These are phyloP conservation scores for Articulospora tetracladia DNA, from an alignment of 495 filamentous ascomycete genomes.

Conservation along the genomic window DNA sequence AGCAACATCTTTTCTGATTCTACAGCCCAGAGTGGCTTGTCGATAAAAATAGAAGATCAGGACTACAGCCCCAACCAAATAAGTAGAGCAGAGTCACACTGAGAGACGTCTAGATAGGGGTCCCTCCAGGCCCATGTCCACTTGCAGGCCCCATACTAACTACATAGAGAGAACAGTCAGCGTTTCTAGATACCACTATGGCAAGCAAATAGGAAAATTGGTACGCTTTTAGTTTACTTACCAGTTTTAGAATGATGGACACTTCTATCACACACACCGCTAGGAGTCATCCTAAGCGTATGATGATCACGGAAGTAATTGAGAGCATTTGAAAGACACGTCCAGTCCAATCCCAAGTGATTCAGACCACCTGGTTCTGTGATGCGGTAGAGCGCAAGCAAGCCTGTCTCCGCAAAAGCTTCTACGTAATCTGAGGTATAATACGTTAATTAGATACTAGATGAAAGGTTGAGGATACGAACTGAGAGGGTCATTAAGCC, in stretches of 20 bases:
- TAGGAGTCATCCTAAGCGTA: not conserved
- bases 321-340: not conserved
- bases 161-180: too few relatives aligned
- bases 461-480: not conserved
- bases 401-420: not conserved
- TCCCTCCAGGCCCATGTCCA: too few relatives aligned
- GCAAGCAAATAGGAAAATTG: too few relatives aligned
- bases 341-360: not conserved
- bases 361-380: not conserved
- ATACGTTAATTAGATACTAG: not conserved
- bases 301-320: not conserved
- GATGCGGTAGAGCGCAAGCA: not conserved
- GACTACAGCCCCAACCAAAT: too few relatives aligned
- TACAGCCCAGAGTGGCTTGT: too few relatives aligned
- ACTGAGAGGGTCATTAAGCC: not conserved
- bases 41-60: too few relatives aligned
- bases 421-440: not conserved
- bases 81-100: too few relatives aligned
- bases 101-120: too few relatives aligned
- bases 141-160: too few relatives aligned
- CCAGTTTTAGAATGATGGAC: not conserved
- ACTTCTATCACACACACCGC: not conserved
- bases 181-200: too few relatives aligned
- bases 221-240: not conserved
- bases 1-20: too few relatives aligned